These are phyloP conservation scores for Colletotrichum melonis DNA, from an alignment of 2,329 filamentous ascomycete genomes.

Conservation along the genomic window DNA sequence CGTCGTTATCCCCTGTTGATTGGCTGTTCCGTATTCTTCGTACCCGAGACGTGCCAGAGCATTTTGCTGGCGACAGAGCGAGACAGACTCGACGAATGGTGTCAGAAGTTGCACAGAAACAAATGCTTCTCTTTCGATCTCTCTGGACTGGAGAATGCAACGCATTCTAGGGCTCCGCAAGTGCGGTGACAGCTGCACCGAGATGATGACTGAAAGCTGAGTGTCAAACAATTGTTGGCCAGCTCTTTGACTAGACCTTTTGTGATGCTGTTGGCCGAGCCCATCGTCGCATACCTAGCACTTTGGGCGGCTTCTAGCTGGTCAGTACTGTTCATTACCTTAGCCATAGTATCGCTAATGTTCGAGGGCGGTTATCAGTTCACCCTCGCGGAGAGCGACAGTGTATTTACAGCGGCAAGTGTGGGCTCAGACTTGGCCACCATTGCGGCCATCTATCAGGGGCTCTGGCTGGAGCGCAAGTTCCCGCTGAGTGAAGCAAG, in stretches of 20 bases:
- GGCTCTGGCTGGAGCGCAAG: no score
- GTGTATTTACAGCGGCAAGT: background rate
- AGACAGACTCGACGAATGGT: no score
- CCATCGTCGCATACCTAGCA: conserved; percentile 68
- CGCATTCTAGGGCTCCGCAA: no score
- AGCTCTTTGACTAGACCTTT: conserved; percentile 62
- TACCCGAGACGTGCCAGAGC: conserved; percentile 79
- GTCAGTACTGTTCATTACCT: conserved; percentile 63
- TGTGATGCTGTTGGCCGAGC: conserved; percentile 77
- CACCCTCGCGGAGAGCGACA: conserved; percentile 47
- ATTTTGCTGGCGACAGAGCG: conserved; percentile 62
- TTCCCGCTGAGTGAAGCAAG: no score
- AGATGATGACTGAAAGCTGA: conserved; percentile 52
- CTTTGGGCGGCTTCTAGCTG: conserved; percentile 63
- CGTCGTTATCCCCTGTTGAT: conserved; percentile 67
- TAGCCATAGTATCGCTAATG: conserved; percentile 60
- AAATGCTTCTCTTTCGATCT: no score
- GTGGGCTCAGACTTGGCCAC: conserved; percentile 66
- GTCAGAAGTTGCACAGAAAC: no score
- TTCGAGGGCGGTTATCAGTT: conserved; percentile 59
- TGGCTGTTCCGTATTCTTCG: conserved; percentile 77
- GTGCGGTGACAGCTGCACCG: no score
- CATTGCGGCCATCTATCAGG: conserved; percentile 37
- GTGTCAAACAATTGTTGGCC: conserved; percentile 78
- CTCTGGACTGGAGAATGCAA: no score